These are phyloP conservation scores for Lentinula sp. DNA, from an alignment of 768 basidiomycete species.

Conservation along the genomic window DNA sequence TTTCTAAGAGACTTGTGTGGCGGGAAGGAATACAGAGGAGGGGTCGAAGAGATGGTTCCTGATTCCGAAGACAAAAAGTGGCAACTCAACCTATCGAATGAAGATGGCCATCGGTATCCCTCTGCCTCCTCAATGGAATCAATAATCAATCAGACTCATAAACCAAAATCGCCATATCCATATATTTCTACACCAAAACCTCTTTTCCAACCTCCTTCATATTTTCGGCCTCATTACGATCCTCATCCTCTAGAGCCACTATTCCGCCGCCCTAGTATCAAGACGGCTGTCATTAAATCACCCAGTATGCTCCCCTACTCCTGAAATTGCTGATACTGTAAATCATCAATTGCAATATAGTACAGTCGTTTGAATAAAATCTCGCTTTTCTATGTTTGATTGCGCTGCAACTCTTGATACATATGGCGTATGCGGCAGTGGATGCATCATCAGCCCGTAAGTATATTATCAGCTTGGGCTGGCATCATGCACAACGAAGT, in stretches of 20 bases:
- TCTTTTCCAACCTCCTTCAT: conserved; percentile 13
- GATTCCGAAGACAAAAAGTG: conserved; percentile 61
- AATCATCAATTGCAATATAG: too few relatives aligned
- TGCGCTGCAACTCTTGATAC: too few relatives aligned
- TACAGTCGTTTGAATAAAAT: too few relatives aligned
- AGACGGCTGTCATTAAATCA: conserved; percentile 1
- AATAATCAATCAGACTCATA: conserved; percentile 21
- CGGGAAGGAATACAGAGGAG: conserved; percentile 21
- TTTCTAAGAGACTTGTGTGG: conserved; percentile 49
- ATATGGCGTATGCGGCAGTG: too few relatives aligned
- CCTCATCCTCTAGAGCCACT: conserved; percentile 30
- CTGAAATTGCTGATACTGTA: background rate
- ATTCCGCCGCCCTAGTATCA: conserved; percentile 24
- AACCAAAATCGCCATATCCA: conserved; percentile 1
- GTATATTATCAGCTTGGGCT: too few relatives aligned
- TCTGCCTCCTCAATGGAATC: conserved; percentile 33
- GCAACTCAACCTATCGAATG: conserved; percentile 44
- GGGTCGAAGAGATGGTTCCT: conserved; percentile 51
- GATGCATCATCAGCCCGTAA: too few relatives aligned
- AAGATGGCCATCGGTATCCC: conserved; percentile 43
- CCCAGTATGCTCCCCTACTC: conserved; percentile 1
- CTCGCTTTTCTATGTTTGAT: too few relatives aligned
- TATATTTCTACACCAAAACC: conserved; percentile 8
- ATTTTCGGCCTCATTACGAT: conserved; percentile 19
- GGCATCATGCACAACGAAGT: too few relatives aligned